Conservation (phyloP, 192 early-diverging fungal species). For the Cetraspora pellucida region DNA sequence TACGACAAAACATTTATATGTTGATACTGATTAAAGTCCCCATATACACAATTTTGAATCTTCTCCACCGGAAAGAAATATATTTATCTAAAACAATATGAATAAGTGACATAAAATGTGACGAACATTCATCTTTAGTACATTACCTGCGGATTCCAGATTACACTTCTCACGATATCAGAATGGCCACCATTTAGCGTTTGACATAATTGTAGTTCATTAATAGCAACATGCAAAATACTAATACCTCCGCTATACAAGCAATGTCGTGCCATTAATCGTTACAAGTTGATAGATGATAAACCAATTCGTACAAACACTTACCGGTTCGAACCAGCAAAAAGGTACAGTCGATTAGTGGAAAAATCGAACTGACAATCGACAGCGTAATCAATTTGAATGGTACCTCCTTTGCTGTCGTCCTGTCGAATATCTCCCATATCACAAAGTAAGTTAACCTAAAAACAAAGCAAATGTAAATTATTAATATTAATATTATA, state of each 20-base stretch:
- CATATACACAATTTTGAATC: slow-evolving; percentile 76
- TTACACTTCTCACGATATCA: slow-evolving; percentile 82
- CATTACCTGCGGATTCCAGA: slow-evolving; percentile 67
- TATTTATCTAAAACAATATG: slow-evolving; percentile 13
- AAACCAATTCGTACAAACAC: slow-evolving; percentile 19
- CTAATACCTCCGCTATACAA: slow-evolving; percentile 70
- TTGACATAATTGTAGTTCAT: slow-evolving; percentile 75
- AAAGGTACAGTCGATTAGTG: slow-evolving; percentile 73
- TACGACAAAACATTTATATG: no score
- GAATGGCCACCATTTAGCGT: slow-evolving; percentile 76
- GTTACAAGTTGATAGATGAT: neutral
- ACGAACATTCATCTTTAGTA: slow-evolving; percentile 19
- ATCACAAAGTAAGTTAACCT: slow-evolving; percentile 59
- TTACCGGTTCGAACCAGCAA: slow-evolving; percentile 75
- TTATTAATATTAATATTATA: slow-evolving; percentile 31
- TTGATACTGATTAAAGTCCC: slow-evolving; percentile 36
- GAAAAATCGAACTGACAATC: slow-evolving; percentile 76
- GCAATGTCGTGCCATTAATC: neutral
- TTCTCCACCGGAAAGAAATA: slow-evolving; percentile 75
- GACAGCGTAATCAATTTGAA: slow-evolving; percentile 77
- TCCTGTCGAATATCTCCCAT: slow-evolving; percentile 83
- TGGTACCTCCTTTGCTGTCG: slow-evolving; percentile 41
- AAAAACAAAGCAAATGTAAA: slow-evolving; percentile 34
- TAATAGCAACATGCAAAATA: slow-evolving; percentile 79
- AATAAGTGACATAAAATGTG: neutral